Base-by-base conservation (phyloP, 139 green algal genomes). In the Pycnococcus provasolii region DNA sequence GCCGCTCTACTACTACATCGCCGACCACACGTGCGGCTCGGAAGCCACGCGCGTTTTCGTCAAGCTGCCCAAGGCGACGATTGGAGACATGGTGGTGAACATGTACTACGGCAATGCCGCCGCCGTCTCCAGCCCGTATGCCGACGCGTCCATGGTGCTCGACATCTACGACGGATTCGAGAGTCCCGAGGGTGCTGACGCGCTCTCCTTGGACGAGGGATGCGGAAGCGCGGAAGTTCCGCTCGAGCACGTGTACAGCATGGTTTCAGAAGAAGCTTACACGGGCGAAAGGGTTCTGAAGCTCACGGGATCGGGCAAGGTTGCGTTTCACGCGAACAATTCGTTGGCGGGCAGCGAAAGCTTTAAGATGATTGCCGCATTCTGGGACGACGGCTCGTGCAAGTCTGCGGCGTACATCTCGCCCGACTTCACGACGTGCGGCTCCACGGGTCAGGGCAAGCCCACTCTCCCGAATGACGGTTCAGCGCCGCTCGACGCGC, bases 101-200 rank as follows among this genome's bases (percentile, higher is more conserved):
- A 75, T 75, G 68, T 58, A 59, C 62, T 75, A 70, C 61, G 60
- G 61, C 51, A 75, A 75, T 47, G 4, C 47, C 26, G 8, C 45
- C 51, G 45, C 62, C 47, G 13, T 58, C 41, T 50, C 55, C 9
- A 60, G 64, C 42, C n/a, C 41, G 37, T 64, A 47, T 47, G 7
- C 15, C 3, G 43, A 15, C 2, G 59, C 60, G 26, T 3, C 47
- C 4, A 60, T 37, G 37, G 43, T 75, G 51, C 53, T 75, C 42
- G 43, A 7, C 15, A 54, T 72, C 37, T 66, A 72, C 55, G 66
- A 72, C 4, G 66, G 37, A 26, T 72, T 72, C 45, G 66, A 72
- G 66, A 45, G 42, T 3, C 4, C 15, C 26, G 43, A 40, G 40
- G 26, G 26, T 26, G 26, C 26, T 26, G 8, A 60, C 60, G 43